A percentile compares a stretch with the other conserved stretches of the same genome.
phyloP scores from a whole-genome alignment of 768 basidiomycete species.

The Termitomyces bulborhizus region DNA sequence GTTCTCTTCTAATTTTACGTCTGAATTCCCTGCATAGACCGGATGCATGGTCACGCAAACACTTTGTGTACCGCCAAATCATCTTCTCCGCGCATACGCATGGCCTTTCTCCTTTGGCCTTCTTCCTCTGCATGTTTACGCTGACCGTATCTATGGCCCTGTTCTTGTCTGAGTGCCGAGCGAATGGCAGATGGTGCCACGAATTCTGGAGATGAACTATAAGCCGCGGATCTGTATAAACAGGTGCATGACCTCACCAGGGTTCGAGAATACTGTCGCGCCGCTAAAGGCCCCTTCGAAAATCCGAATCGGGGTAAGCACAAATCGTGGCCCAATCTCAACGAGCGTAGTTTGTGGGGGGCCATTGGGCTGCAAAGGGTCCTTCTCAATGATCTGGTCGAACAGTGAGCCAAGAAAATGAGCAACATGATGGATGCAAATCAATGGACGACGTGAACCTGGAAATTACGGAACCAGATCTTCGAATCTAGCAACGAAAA shows the following conservation, averaged over 20 bases:
- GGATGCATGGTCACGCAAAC: constrained; percentile 56
- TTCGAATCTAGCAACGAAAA: constrained; percentile 95
- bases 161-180: constrained; percentile 58
- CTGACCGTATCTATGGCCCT: constrained; percentile 75
- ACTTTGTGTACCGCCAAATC: constrained; percentile 82
- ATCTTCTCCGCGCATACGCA: constrained; percentile 63
- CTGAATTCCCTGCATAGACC: constrained; percentile 18
- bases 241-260: constrained; percentile 46
- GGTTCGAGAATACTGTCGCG: constrained; percentile 92
- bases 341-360: constrained; percentile 84
- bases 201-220: constrained; percentile 57
- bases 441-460: constrained; percentile 44
- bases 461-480: constrained; percentile 99
- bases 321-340: constrained; percentile 97
- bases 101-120: constrained; percentile 53
- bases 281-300: constrained; percentile 98
- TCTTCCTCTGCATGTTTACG: constrained; percentile 79
- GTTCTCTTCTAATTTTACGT: constrained; percentile 7
- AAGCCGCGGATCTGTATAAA: background rate
- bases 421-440: background rate
- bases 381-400: constrained; percentile 85
- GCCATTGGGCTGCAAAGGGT: constrained; percentile 81
- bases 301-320: constrained; percentile 93
- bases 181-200: constrained; percentile 82
- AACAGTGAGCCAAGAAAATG: constrained; percentile 9